Base-by-base conservation (phyloP, 1,139 yeast genomes). In the Scheffersomyces quercinus region DNA sequence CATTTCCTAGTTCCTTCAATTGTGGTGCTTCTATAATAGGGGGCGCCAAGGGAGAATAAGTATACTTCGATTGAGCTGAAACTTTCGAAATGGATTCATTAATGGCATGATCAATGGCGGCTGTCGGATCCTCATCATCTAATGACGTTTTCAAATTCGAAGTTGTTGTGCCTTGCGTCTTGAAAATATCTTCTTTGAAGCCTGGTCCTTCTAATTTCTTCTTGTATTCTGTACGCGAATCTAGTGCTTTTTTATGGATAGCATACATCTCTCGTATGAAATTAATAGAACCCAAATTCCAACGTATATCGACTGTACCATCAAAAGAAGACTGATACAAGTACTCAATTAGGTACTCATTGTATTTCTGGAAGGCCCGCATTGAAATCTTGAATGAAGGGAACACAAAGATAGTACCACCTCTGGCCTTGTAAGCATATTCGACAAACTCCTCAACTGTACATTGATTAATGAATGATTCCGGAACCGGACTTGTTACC, bases 231-330 rank as follows among this genome's bases (percentile, higher is more conserved):
- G 63, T 64, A 54, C 78, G 60, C 8, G 77, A 68, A 11, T 59
- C 58, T 26, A 73, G 61, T 3, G 79, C 76, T 40, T 65, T 63
- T 31, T 62, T 52, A 65, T 91, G 97, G 3, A 90, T 81, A 10
- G 63, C 55, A 46, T 64, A 88, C 96, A 93, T 89, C 53, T 89
- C 96, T 36, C 96, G 75, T 32, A 93, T 88, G 52, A 89, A 89
- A 54, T 87, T 88, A n/a, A 91, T 84, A 0, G 96, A 85, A 0
- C 98, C 97, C 38, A 93, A 68, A 59, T 93, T 93, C 98, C 98
- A 93, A 36, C 90, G 79, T 3, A 93, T 83, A 50, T 89, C 96
- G 36, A 93, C 95, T 9, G 89, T 81, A 28, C 96, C 97, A 9
- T 90, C 96, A 68, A 93, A 89, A 2, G 83, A 73, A 31, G 93